Evolutionary conservation across 352 stramenopile genomes (phyloP).

Genomic region (Proteromonas lacertae): DNA sequence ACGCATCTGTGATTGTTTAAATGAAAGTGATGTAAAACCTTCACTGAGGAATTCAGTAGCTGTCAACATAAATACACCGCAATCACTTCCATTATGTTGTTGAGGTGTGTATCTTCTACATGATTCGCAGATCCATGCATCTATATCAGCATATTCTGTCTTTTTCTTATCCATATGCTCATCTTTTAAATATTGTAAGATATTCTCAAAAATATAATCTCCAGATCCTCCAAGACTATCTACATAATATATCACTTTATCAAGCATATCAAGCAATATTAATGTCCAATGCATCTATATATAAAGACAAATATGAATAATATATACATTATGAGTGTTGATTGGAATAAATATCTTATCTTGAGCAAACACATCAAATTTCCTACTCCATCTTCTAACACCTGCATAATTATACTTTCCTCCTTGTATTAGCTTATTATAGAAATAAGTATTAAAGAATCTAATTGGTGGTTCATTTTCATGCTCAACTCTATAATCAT

Average conservation of each 20-base stretch:
- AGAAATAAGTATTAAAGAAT: conserved; percentile 21
- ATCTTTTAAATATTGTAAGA: conserved; percentile 5
- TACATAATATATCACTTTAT: too few relatives aligned
- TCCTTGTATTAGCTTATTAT: conserved; percentile 12
- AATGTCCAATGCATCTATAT: conserved; percentile 13
- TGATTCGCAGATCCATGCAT: conserved; percentile 5
- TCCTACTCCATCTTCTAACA: conserved; percentile 9
- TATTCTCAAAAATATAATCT: too few relatives aligned
- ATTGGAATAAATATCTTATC: conserved; percentile 15
- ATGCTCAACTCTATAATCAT: conserved; percentile 7
- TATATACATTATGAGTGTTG: conserved; percentile 17
- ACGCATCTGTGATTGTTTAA: too few relatives aligned
- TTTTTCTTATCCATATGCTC: conserved; percentile 8
- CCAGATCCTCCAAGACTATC: too few relatives aligned
- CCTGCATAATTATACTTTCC: conserved; percentile 12
- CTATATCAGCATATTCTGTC: conserved; percentile 10
- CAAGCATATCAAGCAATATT: conserved; percentile 8
- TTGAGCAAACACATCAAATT: conserved; percentile 14
- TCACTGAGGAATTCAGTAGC: too few relatives aligned
- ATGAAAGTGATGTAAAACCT: too few relatives aligned
- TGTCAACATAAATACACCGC: conserved; percentile 13
- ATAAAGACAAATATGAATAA: conserved; percentile 13
- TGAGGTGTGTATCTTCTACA: conserved; percentile 5
- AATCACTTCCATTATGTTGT: conserved; percentile 11
- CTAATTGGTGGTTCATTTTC: too few relatives aligned